Conservation (phyloP, 495 filamentous ascomycete species). For the Penicillium canescens region DNA sequence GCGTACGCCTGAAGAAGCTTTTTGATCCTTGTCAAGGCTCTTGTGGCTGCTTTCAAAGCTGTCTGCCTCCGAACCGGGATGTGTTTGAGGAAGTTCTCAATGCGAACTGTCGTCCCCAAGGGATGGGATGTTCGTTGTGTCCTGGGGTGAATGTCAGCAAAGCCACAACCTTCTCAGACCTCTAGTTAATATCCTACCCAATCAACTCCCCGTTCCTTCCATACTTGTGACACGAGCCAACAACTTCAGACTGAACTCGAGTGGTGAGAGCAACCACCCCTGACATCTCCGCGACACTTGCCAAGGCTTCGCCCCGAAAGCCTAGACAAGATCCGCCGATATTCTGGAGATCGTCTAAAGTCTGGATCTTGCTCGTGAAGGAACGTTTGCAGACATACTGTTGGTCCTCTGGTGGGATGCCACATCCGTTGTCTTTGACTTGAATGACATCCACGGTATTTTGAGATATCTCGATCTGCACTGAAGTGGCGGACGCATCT, state of each 20-base stretch:
- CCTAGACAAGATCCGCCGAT: slow-evolving; percentile 72
- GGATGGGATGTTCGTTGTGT: slow-evolving; percentile 59
- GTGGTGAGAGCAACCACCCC: slow-evolving; percentile 68
- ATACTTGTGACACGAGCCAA: slow-evolving; percentile 56
- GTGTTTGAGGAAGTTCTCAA: slow-evolving; percentile 65
- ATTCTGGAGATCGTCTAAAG: slow-evolving; percentile 66
- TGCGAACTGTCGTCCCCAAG: slow-evolving; percentile 74
- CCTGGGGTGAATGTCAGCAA: slow-evolving; percentile 23
- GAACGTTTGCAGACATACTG: slow-evolving; percentile 65
- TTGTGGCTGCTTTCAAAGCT: slow-evolving; percentile 60
- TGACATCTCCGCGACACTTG: slow-evolving; percentile 71
- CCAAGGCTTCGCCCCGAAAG: slow-evolving; percentile 86
- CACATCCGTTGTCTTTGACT: slow-evolving; percentile 86
- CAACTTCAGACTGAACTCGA: slow-evolving; percentile 66
- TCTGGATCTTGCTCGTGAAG: slow-evolving; percentile 84
- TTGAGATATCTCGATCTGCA: slow-evolving; percentile 70
- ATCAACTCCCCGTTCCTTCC: slow-evolving; percentile 50
- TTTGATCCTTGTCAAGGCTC: slow-evolving; percentile 63
- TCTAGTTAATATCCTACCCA: slow-evolving; percentile 28
- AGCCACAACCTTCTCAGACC: not conserved
- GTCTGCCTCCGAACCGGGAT: slow-evolving; percentile 76
- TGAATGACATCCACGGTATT: slow-evolving; percentile 84
- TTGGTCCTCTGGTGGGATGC: slow-evolving; percentile 73
- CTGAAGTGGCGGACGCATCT: slow-evolving; percentile 73
- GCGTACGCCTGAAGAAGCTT: slow-evolving; percentile 73